Evolutionary conservation across 148 eudicot species (phyloP), one percentile per base, ranked within the genome.

Genomic region (Suaeda aralocaspica): DNA sequence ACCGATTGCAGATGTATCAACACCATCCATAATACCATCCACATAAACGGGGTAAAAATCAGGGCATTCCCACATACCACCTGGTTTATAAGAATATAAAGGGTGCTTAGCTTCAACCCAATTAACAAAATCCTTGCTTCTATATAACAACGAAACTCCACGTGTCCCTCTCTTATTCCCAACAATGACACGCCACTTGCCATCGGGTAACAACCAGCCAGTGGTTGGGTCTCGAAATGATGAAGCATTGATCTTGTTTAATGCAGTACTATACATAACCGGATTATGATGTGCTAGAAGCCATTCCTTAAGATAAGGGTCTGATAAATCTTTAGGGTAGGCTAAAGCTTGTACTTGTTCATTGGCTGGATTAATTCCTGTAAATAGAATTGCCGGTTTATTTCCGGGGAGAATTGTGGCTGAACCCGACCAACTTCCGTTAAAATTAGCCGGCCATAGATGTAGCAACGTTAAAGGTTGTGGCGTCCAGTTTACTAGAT

Each of bases 1-100:
- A 0, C 84, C 83, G 9, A 53, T 29, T 0, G 2, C 3, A 0
- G 86, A 87, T 0, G 86, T 82, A 13, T 89, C 88, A 0, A 68
- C 56, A 1, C 90, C 92, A 7, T n/a, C 26, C 2, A 0, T 6
- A 14, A 3, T 15, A 6, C 64, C 73, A 15, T 28, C 7, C 1
- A 0, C 41, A n/a, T 71, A 70, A 59, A 92, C 85, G 0, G 91
- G 91, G 49, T 15, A 87, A 70, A 92, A 92, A 76, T 92, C 92
- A 6, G 90, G 86, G 31, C 95, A 89, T 75, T 91, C 92, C 91
- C 93, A 88, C 94, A 91, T 91, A 5, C 88, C 89, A 21, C 83
- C 77, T 4, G 41, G 67, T 2, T 71, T 30, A 0, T 74, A 24
- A 0, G 79, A 77, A 56, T 87, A 83, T 2, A 91, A 44, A 0